Conservation (phyloP, 352 stramenopile species). For the Phytopythium litorale region DNA sequence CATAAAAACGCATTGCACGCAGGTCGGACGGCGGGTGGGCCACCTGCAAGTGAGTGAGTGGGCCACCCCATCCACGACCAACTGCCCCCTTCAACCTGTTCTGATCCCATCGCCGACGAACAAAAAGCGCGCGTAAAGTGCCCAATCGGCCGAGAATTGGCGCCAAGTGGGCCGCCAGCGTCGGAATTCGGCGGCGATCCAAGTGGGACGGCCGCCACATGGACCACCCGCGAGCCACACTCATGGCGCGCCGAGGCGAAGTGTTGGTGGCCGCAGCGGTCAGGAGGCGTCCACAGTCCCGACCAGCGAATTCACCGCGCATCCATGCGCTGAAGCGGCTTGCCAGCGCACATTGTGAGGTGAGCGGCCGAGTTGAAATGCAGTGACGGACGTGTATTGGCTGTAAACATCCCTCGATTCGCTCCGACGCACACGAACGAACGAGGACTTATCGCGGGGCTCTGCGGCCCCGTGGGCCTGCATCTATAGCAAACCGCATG, state of each 20-base stretch:
- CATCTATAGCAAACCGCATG: too few relatives aligned
- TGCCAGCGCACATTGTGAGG: background rate
- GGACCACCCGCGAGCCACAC: background rate
- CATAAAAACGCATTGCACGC: background rate
- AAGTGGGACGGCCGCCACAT: background rate
- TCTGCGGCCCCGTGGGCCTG: too few relatives aligned
- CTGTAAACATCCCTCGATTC: too few relatives aligned
- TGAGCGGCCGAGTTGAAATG: too few relatives aligned
- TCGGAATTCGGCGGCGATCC: background rate
- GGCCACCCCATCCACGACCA: background rate
- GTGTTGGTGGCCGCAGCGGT: background rate
- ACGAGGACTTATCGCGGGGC: too few relatives aligned
- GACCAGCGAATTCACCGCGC: background rate
- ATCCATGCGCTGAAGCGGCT: background rate
- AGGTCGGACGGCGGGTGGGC: background rate
- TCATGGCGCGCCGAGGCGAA: background rate
- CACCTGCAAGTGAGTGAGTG: background rate
- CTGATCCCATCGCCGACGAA: background rate
- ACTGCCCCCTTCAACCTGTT: background rate
- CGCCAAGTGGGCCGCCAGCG: background rate
- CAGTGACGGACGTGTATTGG: too few relatives aligned
- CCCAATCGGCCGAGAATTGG: background rate
- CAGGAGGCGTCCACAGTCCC: background rate
- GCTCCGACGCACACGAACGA: too few relatives aligned
- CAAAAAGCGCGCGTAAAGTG: background rate